phyloP scores from a whole-genome alignment of 306 rosid species.

The Vigna angularis region DNA sequence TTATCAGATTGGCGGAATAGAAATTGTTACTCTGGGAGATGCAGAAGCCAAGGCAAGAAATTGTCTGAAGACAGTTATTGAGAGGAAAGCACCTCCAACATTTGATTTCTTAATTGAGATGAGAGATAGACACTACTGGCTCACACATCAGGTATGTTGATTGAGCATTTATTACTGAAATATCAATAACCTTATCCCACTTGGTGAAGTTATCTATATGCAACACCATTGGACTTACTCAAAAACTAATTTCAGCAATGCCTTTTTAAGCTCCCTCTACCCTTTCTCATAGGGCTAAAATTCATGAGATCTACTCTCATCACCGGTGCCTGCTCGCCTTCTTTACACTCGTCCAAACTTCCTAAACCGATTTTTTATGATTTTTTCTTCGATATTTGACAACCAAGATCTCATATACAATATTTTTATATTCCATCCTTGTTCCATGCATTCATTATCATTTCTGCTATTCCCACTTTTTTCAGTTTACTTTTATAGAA shows the following conservation, averaged over 20 bases:
- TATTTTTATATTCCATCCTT: background rate
- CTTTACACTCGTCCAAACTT: background rate
- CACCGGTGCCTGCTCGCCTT: background rate
- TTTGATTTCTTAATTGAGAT: constrained; percentile 78
- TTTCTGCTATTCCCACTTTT: too few species aligned
- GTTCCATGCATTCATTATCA: background rate
- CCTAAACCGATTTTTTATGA: background rate
- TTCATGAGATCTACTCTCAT: background rate
- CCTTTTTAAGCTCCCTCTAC: background rate
- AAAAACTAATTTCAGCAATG: background rate
- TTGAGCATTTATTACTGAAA: constrained; percentile 33
- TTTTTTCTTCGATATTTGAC: background rate
- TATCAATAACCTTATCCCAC: background rate
- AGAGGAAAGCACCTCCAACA: constrained; percentile 76
- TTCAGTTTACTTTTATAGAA: too few species aligned
- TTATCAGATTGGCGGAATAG: constrained; percentile 68
- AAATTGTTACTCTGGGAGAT: constrained; percentile 68
- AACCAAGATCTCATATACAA: background rate
- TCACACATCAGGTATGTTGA: constrained; percentile 68
- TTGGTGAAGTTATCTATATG: background rate
- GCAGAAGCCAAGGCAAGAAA: constrained; percentile 72
- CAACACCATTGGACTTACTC: background rate
- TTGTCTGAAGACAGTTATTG: constrained; percentile 69
- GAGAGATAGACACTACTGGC: constrained; percentile 78
- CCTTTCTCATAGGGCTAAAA: background rate